Evolutionary conservation across 306 rosid species (phyloP).

Genomic region (Fagus sylvatica): DNA sequence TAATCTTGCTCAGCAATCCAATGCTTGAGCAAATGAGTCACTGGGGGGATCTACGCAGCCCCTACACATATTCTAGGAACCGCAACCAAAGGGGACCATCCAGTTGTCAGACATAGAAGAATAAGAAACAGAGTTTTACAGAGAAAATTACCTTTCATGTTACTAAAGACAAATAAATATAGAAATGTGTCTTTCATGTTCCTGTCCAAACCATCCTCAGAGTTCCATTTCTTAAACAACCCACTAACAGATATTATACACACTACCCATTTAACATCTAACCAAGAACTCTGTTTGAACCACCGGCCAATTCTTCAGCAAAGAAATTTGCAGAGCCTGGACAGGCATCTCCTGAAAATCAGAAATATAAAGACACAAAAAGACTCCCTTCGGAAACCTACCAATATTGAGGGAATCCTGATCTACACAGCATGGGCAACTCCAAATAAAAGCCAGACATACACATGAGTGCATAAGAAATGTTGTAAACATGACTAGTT

Average conservation of each 20-base stretch:
- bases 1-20: background rate
- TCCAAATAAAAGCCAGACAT: background rate
- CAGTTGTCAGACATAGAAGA: background rate
- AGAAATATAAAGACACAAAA: background rate
- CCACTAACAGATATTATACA: background rate
- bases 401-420: background rate
- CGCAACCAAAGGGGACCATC: background rate
- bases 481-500: no score
- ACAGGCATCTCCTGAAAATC: background rate
- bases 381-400: background rate
- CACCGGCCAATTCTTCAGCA: background rate
- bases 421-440: background rate
- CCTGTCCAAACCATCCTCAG: background rate
- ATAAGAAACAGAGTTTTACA: background rate
- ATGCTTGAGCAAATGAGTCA: background rate
- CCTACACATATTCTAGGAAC: background rate
- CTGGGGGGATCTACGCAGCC: background rate
- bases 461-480: no score
- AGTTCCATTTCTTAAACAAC: background rate
- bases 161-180: background rate
- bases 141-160: background rate
- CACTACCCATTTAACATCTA: background rate
- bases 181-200: background rate
- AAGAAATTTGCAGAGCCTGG: background rate
- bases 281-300: background rate